Conservation (phyloP, 768 basidiomycete species). For the Pulveroboletus sp. region DNA sequence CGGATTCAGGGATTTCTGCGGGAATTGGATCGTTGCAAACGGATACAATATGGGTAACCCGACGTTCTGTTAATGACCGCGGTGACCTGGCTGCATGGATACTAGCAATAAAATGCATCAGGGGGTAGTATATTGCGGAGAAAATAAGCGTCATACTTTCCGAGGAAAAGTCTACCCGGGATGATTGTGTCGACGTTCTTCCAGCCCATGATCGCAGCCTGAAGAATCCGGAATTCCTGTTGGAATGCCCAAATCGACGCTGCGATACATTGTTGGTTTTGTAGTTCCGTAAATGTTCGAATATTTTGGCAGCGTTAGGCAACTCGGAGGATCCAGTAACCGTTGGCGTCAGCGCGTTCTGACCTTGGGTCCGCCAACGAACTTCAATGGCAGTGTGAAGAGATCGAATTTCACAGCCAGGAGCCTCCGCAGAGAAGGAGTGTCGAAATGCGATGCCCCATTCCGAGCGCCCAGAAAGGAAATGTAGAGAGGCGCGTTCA, state of each 20-base stretch:
- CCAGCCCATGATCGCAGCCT: slow-evolving; percentile 40
- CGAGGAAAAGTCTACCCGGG: slow-evolving; percentile 61
- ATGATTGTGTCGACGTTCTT: slow-evolving; percentile 68
- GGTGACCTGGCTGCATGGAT: slow-evolving; percentile 68
- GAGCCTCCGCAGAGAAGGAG: slow-evolving; percentile 21
- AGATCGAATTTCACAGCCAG: slow-evolving; percentile 33
- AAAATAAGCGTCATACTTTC: slow-evolving; percentile 54
- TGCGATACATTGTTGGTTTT: slow-evolving; percentile 32
- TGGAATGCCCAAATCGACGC: slow-evolving; percentile 19
- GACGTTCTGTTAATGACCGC: slow-evolving; percentile 65
- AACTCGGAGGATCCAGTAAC: slow-evolving; percentile 32
- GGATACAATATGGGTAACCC: slow-evolving; percentile 76
- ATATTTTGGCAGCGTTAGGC: slow-evolving; percentile 21
- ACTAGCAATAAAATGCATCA: slow-evolving; percentile 48
- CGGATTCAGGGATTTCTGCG: slow-evolving; percentile 65
- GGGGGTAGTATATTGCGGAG: slow-evolving; percentile 30
- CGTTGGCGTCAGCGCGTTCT: slow-evolving; percentile 23
- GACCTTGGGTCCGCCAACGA: slow-evolving; percentile 19
- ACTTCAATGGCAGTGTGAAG: slow-evolving; percentile 31
- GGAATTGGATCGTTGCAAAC: slow-evolving; percentile 72
- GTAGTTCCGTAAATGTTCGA: slow-evolving; percentile 25
- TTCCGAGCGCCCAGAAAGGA: slow-evolving; percentile 31
- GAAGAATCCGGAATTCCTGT: slow-evolving; percentile 28
- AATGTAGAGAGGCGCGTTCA: slow-evolving; percentile 23
- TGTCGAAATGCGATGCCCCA: slow-evolving; percentile 25